phyloP scores from a whole-genome alignment of 2,329 filamentous ascomycete species.

The Aspergillus quadricinctus region DNA sequence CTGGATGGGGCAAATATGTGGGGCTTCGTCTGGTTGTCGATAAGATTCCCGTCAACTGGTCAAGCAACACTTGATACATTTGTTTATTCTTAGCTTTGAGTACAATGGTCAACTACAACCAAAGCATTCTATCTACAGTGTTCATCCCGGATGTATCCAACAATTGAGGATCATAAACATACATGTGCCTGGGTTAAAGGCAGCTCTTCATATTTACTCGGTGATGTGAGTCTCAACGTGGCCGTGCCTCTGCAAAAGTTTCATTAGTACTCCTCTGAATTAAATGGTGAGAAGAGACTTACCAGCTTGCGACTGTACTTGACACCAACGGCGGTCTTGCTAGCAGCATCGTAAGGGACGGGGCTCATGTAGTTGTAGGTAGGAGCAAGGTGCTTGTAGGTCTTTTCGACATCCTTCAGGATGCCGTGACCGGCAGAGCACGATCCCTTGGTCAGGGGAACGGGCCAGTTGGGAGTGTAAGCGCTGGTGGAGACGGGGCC shows the following conservation, averaged over 20 bases:
- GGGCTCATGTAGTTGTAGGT: constrained; percentile 34
- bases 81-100: too few species aligned
- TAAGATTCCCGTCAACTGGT: not conserved
- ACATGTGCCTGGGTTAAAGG: not conserved
- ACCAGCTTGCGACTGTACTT: constrained; percentile 13
- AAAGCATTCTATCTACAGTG: not conserved
- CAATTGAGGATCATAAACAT: not conserved
- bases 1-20: not conserved
- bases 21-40: too few species aligned
- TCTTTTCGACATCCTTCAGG: constrained; percentile 28
- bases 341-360: constrained; percentile 21
- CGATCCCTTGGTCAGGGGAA: constrained; percentile 26
- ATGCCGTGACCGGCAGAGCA: constrained; percentile 36
- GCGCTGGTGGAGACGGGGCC: constrained; percentile 36
- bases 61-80: not conserved
- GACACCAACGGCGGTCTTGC: constrained; percentile 16
- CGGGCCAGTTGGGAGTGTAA: constrained; percentile 26
- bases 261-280: not conserved
- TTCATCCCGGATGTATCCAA: not conserved
- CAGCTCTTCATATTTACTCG: not conserved
- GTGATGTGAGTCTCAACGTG: constrained; percentile 4
- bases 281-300: not conserved
- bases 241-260: constrained; percentile 3
- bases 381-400: constrained; percentile 20
- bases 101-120: too few species aligned